Conservation (phyloP, 768 basidiomycete species). For the Leccinum boreale region DNA sequence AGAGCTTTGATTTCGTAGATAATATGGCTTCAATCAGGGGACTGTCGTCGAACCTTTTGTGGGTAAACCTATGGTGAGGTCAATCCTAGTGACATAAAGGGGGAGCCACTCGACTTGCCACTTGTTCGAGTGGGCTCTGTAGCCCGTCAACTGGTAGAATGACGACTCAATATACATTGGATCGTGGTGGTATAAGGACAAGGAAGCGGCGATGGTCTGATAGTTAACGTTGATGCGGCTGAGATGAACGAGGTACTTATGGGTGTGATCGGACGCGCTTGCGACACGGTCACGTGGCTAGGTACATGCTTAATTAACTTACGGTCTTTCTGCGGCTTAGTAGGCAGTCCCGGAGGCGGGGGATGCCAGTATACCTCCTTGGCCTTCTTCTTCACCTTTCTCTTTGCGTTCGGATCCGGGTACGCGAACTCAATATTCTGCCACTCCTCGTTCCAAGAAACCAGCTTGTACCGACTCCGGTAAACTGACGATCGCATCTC, state of each 20-base stretch:
- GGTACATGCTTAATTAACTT: no score
- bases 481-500: slow-evolving; percentile 67
- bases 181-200: no score
- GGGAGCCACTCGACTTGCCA: slow-evolving; percentile 15
- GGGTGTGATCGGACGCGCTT: no score
- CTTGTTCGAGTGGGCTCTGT: slow-evolving; percentile 26
- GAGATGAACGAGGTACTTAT: no score
- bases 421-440: slow-evolving; percentile 79
- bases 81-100: neutral
- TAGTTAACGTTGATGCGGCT: no score
- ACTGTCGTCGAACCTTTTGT: slow-evolving; percentile 34
- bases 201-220: no score
- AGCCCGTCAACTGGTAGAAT: slow-evolving; percentile 30
- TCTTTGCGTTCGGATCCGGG: slow-evolving; percentile 67
- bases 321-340: no score
- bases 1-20: slow-evolving; percentile 23
- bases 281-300: no score
- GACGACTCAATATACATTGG: slow-evolving; percentile 13
- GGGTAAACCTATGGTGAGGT: slow-evolving; percentile 20
- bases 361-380: slow-evolving; percentile 74
- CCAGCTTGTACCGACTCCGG: slow-evolving; percentile 78
- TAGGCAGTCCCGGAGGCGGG: slow-evolving; percentile 58
- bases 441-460: slow-evolving; percentile 81
- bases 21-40: slow-evolving; percentile 29
- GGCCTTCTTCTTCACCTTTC: slow-evolving; percentile 60